Conservation (phyloP, 331 rosid species). For the Saraca asoca region DNA sequence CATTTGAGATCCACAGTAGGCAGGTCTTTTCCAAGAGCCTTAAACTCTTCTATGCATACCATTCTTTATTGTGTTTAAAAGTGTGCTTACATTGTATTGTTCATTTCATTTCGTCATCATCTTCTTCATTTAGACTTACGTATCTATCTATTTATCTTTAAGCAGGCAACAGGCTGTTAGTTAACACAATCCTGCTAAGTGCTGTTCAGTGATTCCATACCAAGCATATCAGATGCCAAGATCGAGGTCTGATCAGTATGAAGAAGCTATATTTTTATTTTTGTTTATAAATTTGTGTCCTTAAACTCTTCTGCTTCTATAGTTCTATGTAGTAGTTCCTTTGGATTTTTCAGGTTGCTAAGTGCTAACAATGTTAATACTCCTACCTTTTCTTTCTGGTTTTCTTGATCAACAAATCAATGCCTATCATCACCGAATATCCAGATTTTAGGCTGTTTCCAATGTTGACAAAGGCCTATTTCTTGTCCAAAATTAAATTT, state of each 20-base stretch:
- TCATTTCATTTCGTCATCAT: slow-evolving; percentile 13
- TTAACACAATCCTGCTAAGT: slow-evolving; percentile 13
- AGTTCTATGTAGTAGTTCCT: not conserved
- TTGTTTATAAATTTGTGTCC: not conserved
- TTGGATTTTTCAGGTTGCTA: not conserved
- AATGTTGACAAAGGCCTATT: slow-evolving; percentile 2
- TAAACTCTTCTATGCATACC: not conserved
- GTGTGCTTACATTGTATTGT: slow-evolving; percentile 8
- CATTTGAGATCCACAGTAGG: slow-evolving; percentile 13
- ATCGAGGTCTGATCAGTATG: slow-evolving; percentile 59
- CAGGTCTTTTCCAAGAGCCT: slow-evolving; percentile 2
- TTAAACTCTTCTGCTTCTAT: not conserved
- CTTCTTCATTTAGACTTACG: slow-evolving; percentile 17
- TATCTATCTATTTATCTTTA: slow-evolving; percentile 18
- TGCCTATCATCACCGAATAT: not conserved
- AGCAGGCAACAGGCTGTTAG: slow-evolving; percentile 52
- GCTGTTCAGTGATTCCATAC: slow-evolving; percentile 32
- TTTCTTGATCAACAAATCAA: slow-evolving; percentile 8
- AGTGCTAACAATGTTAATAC: not conserved
- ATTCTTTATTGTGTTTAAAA: slow-evolving; percentile 21
- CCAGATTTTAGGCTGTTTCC: not conserved
- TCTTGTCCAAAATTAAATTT: not conserved
- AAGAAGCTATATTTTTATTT: not conserved
- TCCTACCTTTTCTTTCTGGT: not conserved
- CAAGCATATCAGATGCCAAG: slow-evolving; percentile 68